Base-by-base conservation (phyloP, 768 basidiomycete genomes). In the Ramaria sp. region DNA sequence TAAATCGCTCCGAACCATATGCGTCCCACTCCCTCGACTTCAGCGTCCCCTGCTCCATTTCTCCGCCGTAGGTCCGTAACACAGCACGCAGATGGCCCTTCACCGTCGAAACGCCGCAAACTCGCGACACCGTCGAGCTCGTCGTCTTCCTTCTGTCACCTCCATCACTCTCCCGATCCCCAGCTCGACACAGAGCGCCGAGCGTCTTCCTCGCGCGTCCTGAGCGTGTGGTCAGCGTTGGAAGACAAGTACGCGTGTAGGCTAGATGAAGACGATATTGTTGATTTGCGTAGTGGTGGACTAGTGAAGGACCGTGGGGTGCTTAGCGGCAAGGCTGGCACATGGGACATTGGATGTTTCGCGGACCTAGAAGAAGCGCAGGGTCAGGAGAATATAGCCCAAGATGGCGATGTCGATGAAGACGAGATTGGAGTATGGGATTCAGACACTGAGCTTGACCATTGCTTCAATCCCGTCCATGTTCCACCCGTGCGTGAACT, bases 241-340 rank as follows among this genome's bases (percentile, higher is more conserved):
- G 85, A 78, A 3, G 78, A 83, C 47, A 77, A 84, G 24, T 84
- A 88, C 63, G 73, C 76, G 32, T 74, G 78, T 49, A 73, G 75
- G 42, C 68, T 87, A 37, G 84, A 86, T 59, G 82, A 89, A 62
- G 88, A 90, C 65, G 88, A 91, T 64, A 82, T 89, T 44, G 72
- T 90, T 30, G 83, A 89, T 61, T 68, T 91, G 2, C 69, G 71
- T 52, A 80, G 78, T 10, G 76, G 73, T 10, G 65, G 76, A 57
- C 71, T 90, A 39, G 70, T 86, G 56, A 79, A 78, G 61, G 84
- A 90, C 64, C 77, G 84, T 56, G 88, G 88, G 1, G 75, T 85
- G 3, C 68, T 85, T 39, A 75, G 78, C 44, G 60, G 62, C 15
- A 66, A 71, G 15, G 62, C 67, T 22, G 65, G 66, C 48, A 71